Evolutionary conservation across 2,329 filamentous ascomycete genomes (phyloP).

Genomic region (Stachybotrys elegans): DNA sequence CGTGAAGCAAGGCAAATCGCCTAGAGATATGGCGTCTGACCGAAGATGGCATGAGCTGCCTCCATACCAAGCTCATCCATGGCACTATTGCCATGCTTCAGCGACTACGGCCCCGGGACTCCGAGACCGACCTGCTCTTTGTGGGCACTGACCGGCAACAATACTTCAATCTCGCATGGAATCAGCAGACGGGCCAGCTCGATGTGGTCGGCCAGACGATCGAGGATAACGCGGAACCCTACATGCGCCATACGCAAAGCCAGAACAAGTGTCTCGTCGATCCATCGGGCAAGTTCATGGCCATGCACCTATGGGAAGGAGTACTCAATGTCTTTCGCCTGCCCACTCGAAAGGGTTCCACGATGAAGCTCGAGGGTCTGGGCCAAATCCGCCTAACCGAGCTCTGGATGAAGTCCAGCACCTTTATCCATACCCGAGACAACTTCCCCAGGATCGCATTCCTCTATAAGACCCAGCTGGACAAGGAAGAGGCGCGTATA

Average conservation of each 20-base stretch:
- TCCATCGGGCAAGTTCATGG: slow-evolving; percentile 61
- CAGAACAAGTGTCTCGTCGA: slow-evolving; percentile 81
- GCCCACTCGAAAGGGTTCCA: slow-evolving; percentile 37
- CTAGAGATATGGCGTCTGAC: slow-evolving; percentile 75
- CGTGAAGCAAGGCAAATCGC: slow-evolving; percentile 70
- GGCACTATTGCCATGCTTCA: slow-evolving; percentile 84
- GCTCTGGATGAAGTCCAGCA: slow-evolving; percentile 54
- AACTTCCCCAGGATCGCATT: slow-evolving; percentile 55
- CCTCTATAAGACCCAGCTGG: slow-evolving; percentile 49
- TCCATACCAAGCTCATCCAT: slow-evolving; percentile 68
- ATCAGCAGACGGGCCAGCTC: slow-evolving; percentile 48
- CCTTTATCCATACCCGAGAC: slow-evolving; percentile 53
- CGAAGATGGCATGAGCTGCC: slow-evolving; percentile 58
- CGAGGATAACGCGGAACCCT: slow-evolving; percentile 49
- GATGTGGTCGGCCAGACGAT: slow-evolving; percentile 48
- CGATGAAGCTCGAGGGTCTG: slow-evolving; percentile 40
- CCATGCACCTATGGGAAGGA: slow-evolving; percentile 56
- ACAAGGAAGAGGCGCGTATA: slow-evolving; percentile 48
- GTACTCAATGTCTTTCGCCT: slow-evolving; percentile 52
- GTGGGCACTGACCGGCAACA: slow-evolving; percentile 85
- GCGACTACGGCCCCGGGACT: slow-evolving; percentile 69
- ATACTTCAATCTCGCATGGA: slow-evolving; percentile 89
- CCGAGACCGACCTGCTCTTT: slow-evolving; percentile 78
- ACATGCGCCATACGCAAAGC: slow-evolving; percentile 73
- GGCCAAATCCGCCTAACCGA: slow-evolving; percentile 54